phyloP scores from a whole-genome alignment of 345 rosid genomes.

The Heritiera littoralis region DNA sequence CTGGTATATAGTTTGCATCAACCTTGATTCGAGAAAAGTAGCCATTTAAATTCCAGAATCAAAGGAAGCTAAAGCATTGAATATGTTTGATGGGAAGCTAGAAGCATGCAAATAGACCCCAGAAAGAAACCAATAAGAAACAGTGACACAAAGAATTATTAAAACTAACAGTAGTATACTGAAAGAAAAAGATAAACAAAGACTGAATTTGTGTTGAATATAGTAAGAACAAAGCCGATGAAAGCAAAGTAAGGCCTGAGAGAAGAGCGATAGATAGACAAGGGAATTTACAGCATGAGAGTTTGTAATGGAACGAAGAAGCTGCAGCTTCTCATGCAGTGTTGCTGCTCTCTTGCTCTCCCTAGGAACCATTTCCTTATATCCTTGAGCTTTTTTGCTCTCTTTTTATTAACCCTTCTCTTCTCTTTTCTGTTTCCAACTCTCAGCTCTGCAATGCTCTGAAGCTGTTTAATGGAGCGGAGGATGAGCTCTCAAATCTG shows the following conservation, averaged over 20 bases:
- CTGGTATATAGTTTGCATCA: too few relatives aligned
- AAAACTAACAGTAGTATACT: not conserved
- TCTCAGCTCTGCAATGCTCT: conserved; percentile 21
- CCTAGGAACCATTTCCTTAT: conserved; percentile 40
- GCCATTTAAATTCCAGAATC: not conserved
- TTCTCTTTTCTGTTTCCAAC: conserved; percentile 1
- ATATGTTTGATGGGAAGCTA: not conserved
- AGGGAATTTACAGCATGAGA: conserved; percentile 47
- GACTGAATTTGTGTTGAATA: not conserved
- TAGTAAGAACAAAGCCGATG: not conserved
- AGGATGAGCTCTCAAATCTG: conserved; percentile 42
- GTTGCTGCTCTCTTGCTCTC: conserved; percentile 50
- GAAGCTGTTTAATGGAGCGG: conserved; percentile 23
- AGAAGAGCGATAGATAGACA: conserved; percentile 2
- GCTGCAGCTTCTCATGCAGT: conserved; percentile 52
- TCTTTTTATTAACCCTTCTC: not conserved
- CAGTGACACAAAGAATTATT: not conserved
- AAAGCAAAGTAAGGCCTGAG: conserved; percentile 20
- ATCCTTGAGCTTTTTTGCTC: not conserved
- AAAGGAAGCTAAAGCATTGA: too few relatives aligned
- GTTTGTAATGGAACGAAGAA: conserved; percentile 53
- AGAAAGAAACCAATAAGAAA: not conserved
- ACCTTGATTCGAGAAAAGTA: not conserved
- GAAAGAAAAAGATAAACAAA: conserved; percentile 6
- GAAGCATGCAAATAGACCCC: not conserved